Percentiles rank a stretch among this genome's conserved stretches.
Evolutionary conservation across 495 filamentous ascomycete species (phyloP).

Genomic region (Lichenothelia convexa): DNA sequence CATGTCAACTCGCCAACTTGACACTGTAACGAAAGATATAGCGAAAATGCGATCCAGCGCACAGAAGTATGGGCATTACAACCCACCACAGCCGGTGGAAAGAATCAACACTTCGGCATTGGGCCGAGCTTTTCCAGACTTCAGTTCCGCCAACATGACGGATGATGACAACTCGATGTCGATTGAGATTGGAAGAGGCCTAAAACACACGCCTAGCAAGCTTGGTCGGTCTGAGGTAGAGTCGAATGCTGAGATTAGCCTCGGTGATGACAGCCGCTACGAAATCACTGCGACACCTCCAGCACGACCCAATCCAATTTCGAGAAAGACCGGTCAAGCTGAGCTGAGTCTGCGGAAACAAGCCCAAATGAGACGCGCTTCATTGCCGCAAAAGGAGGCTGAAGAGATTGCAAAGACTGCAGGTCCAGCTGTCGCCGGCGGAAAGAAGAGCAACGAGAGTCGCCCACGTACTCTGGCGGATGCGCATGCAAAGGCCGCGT

Average conservation of each 20-base stretch:
- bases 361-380: slow-evolving; percentile 14
- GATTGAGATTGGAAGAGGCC: slow-evolving; percentile 20
- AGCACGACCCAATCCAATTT: slow-evolving; percentile 1
- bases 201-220: slow-evolving; percentile 13
- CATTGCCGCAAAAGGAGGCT: not conserved
- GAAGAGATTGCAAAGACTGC: not conserved
- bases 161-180: slow-evolving; percentile 15
- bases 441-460: slow-evolving; percentile 1
- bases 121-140: slow-evolving; percentile 13
- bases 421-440: too few relatives aligned
- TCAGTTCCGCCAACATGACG: slow-evolving; percentile 7
- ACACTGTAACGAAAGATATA: slow-evolving; percentile 6
- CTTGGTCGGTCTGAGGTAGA: slow-evolving; percentile 9
- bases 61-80: slow-evolving; percentile 11
- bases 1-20: not conserved
- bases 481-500: slow-evolving; percentile 36
- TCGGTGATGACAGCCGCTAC: slow-evolving; percentile 17
- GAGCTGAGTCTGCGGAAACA: slow-evolving; percentile 14
- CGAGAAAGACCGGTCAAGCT: slow-evolving; percentile 7
- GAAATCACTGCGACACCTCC: slow-evolving; percentile 18
- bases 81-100: slow-evolving; percentile 6
- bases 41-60: slow-evolving; percentile 13
- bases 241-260: slow-evolving; percentile 6
- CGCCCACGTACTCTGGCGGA: slow-evolving; percentile 28
- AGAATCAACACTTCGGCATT: slow-evolving; percentile 13